Conservation (phyloP, 306 rosid genomes). For the Lathyrus sativus region DNA sequence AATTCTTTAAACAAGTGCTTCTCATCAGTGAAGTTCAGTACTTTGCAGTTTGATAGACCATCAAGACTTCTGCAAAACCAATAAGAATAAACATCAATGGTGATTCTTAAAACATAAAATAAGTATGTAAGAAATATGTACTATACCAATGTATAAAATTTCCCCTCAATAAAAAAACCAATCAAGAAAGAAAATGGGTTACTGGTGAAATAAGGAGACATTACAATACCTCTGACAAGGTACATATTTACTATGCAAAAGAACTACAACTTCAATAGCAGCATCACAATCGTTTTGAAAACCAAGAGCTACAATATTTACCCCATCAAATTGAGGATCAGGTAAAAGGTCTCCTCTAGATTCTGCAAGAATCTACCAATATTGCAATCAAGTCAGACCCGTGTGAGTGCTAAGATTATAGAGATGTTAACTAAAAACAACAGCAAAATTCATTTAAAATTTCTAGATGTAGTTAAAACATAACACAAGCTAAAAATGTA, state of each 20-base stretch:
- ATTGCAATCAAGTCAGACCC: slow-evolving; percentile 40
- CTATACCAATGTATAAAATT: slow-evolving; percentile 27
- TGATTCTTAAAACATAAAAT: slow-evolving; percentile 25
- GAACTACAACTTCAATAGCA: slow-evolving; percentile 64
- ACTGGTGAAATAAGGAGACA: slow-evolving; percentile 20
- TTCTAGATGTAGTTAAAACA: slow-evolving; percentile 12
- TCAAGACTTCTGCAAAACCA: slow-evolving; percentile 64
- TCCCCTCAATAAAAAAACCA: slow-evolving; percentile 22
- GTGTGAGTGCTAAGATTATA: slow-evolving; percentile 16
- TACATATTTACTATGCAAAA: slow-evolving; percentile 54
- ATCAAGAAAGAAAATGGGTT: slow-evolving; percentile 20
- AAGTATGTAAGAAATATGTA: slow-evolving; percentile 27
- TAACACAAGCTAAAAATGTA: neutral
- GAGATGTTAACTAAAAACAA: slow-evolving; percentile 25
- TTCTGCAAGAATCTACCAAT: slow-evolving; percentile 74
- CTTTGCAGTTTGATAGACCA: slow-evolving; percentile 64
- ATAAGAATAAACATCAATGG: slow-evolving; percentile 33
- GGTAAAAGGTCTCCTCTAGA: slow-evolving; percentile 89
- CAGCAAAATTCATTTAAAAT: neutral
- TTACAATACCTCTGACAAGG: slow-evolving; percentile 61
- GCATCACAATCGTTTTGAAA: slow-evolving; percentile 66
- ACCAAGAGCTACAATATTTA: slow-evolving; percentile 68
- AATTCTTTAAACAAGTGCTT: slow-evolving; percentile 63
- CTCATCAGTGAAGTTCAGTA: slow-evolving; percentile 68
- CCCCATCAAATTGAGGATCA: slow-evolving; percentile 79